A percentile compares a stretch with the other conserved stretches of the same genome.
These are phyloP conservation scores for Coleophoma eucalyptorum DNA, from an alignment of 2,329 filamentous ascomycete genomes.

Conservation along the genomic window DNA sequence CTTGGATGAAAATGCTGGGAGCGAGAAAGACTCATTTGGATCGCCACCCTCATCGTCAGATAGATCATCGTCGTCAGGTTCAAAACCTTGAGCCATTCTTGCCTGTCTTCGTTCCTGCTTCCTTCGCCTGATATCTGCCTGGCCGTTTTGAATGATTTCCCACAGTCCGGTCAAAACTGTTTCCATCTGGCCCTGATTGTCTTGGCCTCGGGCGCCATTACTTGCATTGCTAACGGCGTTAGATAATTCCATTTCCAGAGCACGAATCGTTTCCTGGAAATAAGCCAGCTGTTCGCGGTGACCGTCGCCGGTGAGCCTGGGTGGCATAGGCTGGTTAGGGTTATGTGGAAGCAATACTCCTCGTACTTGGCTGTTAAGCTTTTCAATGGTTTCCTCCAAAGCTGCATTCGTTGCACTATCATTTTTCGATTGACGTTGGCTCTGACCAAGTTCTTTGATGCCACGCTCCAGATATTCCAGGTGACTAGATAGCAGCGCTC, in stretches of 20 bases:
- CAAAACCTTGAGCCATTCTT: constrained; percentile 52
- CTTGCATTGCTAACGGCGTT: constrained; percentile 12
- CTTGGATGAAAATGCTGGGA: constrained; percentile 72
- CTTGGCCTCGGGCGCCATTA: constrained; percentile 23
- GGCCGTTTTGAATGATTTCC: constrained; percentile 44
- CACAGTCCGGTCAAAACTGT: constrained; percentile 45
- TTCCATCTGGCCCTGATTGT: constrained; percentile 52
- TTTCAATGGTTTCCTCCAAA: constrained; percentile 50
- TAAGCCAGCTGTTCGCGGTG: constrained; percentile 67
- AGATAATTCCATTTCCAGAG: constrained; percentile 33
- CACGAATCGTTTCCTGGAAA: constrained; percentile 56
- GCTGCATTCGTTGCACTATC: constrained; percentile 19
- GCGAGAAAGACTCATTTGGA: constrained; percentile 60
- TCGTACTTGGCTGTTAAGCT: constrained; percentile 62
- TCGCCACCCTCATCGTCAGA: constrained; percentile 59
- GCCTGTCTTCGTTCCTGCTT: constrained; percentile 49
- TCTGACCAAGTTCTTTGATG: constrained; percentile 55
- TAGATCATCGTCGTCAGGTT: constrained; percentile 54
- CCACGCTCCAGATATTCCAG: constrained; percentile 69
- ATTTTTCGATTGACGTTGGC: constrained; percentile 34
- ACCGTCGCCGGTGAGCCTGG: constrained; percentile 50
- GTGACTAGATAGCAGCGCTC: constrained; percentile 49
- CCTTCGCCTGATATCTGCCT: constrained; percentile 50
- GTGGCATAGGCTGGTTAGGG: constrained; percentile 51
- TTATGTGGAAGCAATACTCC: constrained; percentile 48